Evolutionary conservation across 73 alveolate genomes (phyloP).

Genomic region (Breviolum minutum): DNA sequence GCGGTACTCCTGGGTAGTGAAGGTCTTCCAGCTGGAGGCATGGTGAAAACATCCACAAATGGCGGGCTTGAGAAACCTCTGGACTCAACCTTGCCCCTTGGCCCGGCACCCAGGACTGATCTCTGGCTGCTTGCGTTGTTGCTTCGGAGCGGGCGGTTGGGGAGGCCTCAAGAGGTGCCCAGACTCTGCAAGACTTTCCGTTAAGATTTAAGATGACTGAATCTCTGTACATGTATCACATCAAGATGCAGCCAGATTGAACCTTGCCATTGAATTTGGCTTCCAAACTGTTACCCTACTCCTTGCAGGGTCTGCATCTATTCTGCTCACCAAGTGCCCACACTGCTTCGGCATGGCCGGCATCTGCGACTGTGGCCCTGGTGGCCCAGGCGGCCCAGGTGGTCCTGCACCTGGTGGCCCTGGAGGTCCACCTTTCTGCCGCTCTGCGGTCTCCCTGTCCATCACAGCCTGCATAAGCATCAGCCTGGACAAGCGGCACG

Average conservation of each 20-base stretch:
- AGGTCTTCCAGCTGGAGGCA: not conserved
- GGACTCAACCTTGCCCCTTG: not conserved
- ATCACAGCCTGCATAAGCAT: too few relatives aligned
- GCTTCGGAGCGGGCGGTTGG: not conserved
- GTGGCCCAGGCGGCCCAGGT: not conserved
- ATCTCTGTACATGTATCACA: too few relatives aligned
- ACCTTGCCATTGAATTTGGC: too few relatives aligned
- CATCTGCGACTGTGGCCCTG: not conserved
- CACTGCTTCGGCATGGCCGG: not conserved
- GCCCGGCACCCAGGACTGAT: constrained; percentile 6
- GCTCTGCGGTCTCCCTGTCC: too few relatives aligned
- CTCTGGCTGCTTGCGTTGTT: constrained; percentile 3
- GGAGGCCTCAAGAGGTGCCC: not conserved
- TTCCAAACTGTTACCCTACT: too few relatives aligned
- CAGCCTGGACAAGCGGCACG: too few relatives aligned
- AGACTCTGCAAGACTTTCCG: too few relatives aligned
- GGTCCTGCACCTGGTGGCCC: constrained; percentile 20
- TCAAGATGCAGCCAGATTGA: too few relatives aligned
- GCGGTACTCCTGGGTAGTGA: not conserved
- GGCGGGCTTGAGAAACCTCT: not conserved
- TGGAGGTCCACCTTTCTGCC: not conserved
- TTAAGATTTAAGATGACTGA: too few relatives aligned
- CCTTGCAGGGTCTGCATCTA: not conserved
- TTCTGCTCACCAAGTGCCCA: not conserved
- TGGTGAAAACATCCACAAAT: not conserved